A percentile compares a stretch with the other conserved stretches of the same genome.
phyloP scores from a whole-genome alignment of 352 stramenopile genomes.

The Phytopythium mirpurense region DNA sequence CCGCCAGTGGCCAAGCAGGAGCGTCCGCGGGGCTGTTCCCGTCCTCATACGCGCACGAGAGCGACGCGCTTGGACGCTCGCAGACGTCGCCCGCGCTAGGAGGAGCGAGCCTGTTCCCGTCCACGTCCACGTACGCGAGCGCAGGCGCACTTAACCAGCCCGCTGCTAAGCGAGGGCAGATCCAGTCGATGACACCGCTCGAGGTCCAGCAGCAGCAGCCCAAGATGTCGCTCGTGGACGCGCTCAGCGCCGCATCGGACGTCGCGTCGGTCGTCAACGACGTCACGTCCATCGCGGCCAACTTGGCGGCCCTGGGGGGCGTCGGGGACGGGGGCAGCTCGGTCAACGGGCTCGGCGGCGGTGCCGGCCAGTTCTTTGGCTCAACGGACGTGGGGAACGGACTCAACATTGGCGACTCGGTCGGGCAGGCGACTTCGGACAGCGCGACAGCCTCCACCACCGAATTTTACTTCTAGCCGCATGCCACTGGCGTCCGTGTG shows the following conservation, averaged over 20 bases:
- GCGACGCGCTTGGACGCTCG: neutral
- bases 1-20: too few species aligned
- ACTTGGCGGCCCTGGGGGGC: neutral
- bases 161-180: neutral
- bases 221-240: constrained; percentile 9
- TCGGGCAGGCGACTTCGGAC: neutral
- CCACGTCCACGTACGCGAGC: neutral
- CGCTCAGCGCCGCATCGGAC: constrained; percentile 8
- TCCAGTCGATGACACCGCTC: constrained; percentile 4
- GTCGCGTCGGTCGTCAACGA: constrained; percentile 3
- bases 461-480: constrained; percentile 6
- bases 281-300: constrained; percentile 1
- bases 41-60: neutral
- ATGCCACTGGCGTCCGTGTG: too few species aligned
- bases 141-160: neutral
- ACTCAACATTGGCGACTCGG: constrained; percentile 4
- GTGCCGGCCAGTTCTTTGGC: constrained; percentile 1
- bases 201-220: constrained; percentile 8
- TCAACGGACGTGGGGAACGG: neutral
- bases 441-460: neutral
- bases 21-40: too few species aligned
- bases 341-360: neutral
- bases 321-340: constrained; percentile 1
- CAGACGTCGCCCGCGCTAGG: neutral
- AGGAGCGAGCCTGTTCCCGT: neutral